Conservation (phyloP, 2,329 filamentous ascomycete genomes). For the Diplocarpon mali region DNA sequence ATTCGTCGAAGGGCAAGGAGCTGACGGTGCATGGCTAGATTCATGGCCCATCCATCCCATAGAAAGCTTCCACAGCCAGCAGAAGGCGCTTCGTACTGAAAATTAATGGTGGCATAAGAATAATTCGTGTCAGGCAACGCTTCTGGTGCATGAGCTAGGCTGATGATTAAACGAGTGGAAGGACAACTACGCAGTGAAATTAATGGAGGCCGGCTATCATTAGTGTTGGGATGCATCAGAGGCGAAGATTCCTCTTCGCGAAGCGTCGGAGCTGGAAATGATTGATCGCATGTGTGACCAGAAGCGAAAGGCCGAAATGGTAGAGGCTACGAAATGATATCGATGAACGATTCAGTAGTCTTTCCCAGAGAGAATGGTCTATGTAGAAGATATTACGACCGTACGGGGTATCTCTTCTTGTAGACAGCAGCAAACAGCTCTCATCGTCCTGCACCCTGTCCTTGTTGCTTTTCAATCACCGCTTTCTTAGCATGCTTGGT, state of each 20-base stretch:
- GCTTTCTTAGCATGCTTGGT: too few relatives aligned
- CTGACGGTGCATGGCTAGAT: background rate
- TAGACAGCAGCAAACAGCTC: background rate
- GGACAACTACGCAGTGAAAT: background rate
- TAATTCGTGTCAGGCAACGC: too few relatives aligned
- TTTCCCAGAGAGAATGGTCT: too few relatives aligned
- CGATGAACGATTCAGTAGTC: too few relatives aligned
- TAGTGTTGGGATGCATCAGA: slow-evolving; percentile 25
- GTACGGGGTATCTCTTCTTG: background rate
- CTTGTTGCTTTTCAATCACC: slow-evolving; percentile 1
- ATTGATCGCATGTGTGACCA: too few relatives aligned
- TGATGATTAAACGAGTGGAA: background rate
- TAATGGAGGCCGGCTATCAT: slow-evolving; percentile 10
- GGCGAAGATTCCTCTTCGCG: slow-evolving; percentile 20
- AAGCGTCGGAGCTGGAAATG: background rate
- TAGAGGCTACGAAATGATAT: too few relatives aligned
- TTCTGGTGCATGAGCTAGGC: too few relatives aligned
- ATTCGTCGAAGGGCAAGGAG: background rate
- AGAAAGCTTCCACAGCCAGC: slow-evolving; percentile 93
- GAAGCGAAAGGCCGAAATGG: too few relatives aligned
- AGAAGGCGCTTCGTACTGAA: slow-evolving; percentile 58
- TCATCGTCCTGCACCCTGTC: background rate
- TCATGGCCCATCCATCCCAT: slow-evolving; percentile 79
- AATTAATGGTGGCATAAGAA: background rate
- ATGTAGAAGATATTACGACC: background rate